A percentile compares a stretch with the other conserved stretches of the same genome.
These are phyloP conservation scores for Colletotrichum filicis DNA, from an alignment of 2,329 filamentous ascomycete genomes.

Conservation along the genomic window DNA sequence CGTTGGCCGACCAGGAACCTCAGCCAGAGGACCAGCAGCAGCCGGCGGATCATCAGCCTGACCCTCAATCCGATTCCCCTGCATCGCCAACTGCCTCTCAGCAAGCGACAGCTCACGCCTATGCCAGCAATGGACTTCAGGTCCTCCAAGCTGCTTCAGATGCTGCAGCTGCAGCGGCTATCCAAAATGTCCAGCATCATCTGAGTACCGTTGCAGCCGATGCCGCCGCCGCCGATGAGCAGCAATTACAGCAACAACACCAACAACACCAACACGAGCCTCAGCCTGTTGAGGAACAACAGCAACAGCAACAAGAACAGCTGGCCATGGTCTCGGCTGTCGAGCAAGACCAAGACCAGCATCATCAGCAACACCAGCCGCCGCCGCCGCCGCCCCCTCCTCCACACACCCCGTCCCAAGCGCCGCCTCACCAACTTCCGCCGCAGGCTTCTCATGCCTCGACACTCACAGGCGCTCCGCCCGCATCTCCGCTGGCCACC, in stretches of 20 bases:
- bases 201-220: slow-evolving; percentile 40
- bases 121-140: slow-evolving; percentile 58
- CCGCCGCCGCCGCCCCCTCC: slow-evolving; percentile 12
- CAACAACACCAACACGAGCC: slow-evolving; percentile 6
- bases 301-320: slow-evolving; percentile 18
- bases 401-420: slow-evolving; percentile 12
- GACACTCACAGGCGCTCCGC: neutral
- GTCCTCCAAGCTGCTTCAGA: slow-evolving; percentile 58
- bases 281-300: slow-evolving; percentile 7
- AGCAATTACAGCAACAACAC: slow-evolving; percentile 16
- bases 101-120: slow-evolving; percentile 50
- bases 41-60: slow-evolving; percentile 2
- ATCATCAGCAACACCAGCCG: slow-evolving; percentile 29
- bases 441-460: slow-evolving; percentile 11
- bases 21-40: slow-evolving; percentile 10
- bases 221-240: slow-evolving; percentile 35
- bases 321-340: neutral
- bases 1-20: slow-evolving; percentile 17
- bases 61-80: slow-evolving; percentile 36
- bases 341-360: slow-evolving; percentile 12
- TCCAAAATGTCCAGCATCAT: slow-evolving; percentile 49
- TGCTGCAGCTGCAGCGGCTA: slow-evolving; percentile 49
- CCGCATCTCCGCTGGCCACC: neutral
- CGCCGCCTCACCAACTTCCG: slow-evolving; percentile 34
- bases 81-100: slow-evolving; percentile 34